Evolutionary conservation across 495 filamentous ascomycete genomes (phyloP), one percentile per base, ranked within the genome.

Genomic region (Xylaria intraflava): DNA sequence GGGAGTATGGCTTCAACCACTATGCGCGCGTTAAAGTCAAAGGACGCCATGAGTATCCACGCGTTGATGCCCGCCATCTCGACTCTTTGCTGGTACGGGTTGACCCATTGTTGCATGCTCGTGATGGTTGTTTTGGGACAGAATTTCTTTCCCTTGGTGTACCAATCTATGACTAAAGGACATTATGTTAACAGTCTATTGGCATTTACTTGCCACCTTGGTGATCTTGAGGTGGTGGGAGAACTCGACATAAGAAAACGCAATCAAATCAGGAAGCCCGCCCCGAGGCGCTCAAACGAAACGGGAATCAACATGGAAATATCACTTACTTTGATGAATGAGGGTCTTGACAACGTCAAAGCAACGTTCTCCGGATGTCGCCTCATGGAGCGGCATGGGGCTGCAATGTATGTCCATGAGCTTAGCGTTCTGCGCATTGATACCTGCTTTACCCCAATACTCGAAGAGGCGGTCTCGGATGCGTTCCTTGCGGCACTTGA

Each of bases 61-160:
- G 64, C 61, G 26, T 53, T 56, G 54, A 66, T 66, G 3, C 64
- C 64, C 1, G 61, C 27, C 61, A 66, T 58, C 39, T 66, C 64
- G 12, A 66, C 24, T 17, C 64, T 59, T 9, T 33, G 11, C 46
- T 56, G 49, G 30, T 49, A 66, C 6, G 64, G 61, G 12, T 58
- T 46, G n/a, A 60, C 53, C 61, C 64, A 64, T 19, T 48, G 53
- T 14, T 42, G 17, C 10, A 60, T 41, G 4, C 19, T 29, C n/a
- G 51, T 51, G 23, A 62, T 42, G 12, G 33, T 39, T 16, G 29
- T 27, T 0, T 7, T 9, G 0, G 16, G 17, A 17, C 41, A 24
- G 10, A 48, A 53, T 2, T 22, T 2, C 24, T 8, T 22, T 6
- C 41, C 50, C 19, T 10, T 16, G 38, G 30, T 26, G 27, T 8